phyloP scores from a whole-genome alignment of 768 basidiomycete species.

The Kwoniella mangroviensis region DNA sequence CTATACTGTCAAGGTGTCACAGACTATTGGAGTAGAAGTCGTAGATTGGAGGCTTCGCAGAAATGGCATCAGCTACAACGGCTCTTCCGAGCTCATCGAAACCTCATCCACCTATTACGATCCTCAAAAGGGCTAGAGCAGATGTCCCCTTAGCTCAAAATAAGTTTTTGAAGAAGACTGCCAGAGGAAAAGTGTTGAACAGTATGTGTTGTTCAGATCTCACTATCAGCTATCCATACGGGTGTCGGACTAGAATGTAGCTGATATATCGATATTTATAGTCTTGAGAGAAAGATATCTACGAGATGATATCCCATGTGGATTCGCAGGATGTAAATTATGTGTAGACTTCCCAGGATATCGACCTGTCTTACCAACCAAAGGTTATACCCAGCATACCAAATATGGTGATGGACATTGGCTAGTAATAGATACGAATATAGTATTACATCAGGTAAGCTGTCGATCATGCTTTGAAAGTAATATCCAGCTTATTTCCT shows the following conservation, averaged over 20 bases:
- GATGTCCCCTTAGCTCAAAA: conserved; percentile 66
- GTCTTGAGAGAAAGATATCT: conserved; percentile 94
- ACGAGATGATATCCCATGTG: conserved; percentile 87
- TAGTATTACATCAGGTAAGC: conserved; percentile 83
- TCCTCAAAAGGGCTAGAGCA: conserved; percentile 55
- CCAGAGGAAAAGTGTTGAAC: conserved; percentile 89
- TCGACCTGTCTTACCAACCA: conserved; percentile 64
- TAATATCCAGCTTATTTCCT: background rate
- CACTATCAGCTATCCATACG: background rate
- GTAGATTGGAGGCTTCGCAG: background rate
- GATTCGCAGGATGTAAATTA: conserved; percentile 69
- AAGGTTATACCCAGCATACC: conserved; percentile 67
- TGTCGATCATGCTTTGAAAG: background rate
- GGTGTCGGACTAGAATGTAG: background rate
- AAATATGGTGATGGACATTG: conserved; percentile 64
- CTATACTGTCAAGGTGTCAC: too few species aligned
- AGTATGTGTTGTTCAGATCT: conserved; percentile 61
- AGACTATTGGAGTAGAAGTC: too few species aligned
- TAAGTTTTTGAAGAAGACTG: conserved; percentile 96
- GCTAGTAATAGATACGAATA: conserved; percentile 90
- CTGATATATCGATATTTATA: conserved; percentile 48
- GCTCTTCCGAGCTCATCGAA: conserved; percentile 33
- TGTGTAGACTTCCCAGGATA: conserved; percentile 62
- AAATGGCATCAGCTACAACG: conserved; percentile 29
- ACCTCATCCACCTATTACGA: conserved; percentile 51